Conservation (phyloP, 2,329 filamentous ascomycete species). For the Arthroderma uncinatum region DNA sequence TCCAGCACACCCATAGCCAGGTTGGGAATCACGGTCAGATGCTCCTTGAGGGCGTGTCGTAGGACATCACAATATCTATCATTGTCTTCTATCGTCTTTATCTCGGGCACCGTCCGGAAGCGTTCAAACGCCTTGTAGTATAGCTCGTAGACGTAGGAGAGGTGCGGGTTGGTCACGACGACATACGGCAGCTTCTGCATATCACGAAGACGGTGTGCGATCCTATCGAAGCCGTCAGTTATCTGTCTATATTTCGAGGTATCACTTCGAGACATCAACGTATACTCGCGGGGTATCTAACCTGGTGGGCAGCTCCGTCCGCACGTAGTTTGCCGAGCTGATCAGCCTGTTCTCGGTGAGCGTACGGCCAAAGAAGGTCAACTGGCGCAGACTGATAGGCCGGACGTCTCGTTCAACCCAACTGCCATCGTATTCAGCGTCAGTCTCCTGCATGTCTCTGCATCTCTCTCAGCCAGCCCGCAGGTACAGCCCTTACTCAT, state of each 20-base stretch:
- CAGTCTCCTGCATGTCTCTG: not conserved
- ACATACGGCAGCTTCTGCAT: slow-evolving; percentile 95
- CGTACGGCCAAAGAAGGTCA: slow-evolving; percentile 94
- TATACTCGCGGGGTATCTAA: no score
- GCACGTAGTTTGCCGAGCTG: slow-evolving; percentile 93
- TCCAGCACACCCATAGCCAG: slow-evolving; percentile 90
- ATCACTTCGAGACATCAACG: no score
- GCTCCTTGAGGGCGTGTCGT: slow-evolving; percentile 67
- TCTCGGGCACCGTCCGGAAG: slow-evolving; percentile 71
- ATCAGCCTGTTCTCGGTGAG: slow-evolving; percentile 81
- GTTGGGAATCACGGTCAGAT: slow-evolving; percentile 86
- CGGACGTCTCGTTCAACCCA: slow-evolving; percentile 88
- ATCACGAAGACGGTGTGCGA: slow-evolving; percentile 88
- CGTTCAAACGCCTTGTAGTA: slow-evolving; percentile 96
- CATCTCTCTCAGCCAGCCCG: slow-evolving; percentile 2
- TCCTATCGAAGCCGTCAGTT: no score
- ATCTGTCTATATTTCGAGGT: no score
- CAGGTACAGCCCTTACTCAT: slow-evolving; percentile 40
- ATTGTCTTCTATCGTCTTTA: slow-evolving; percentile 80
- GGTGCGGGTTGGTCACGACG: slow-evolving; percentile 88
- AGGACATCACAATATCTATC: slow-evolving; percentile 74
- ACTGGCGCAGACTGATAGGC: slow-evolving; percentile 89
- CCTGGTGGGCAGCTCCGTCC: slow-evolving; percentile 83
- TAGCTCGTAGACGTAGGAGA: slow-evolving; percentile 88
- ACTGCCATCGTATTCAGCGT: slow-evolving; percentile 39